Conservation (phyloP, 345 rosid species). For the Citrus mangshanensis region DNA sequence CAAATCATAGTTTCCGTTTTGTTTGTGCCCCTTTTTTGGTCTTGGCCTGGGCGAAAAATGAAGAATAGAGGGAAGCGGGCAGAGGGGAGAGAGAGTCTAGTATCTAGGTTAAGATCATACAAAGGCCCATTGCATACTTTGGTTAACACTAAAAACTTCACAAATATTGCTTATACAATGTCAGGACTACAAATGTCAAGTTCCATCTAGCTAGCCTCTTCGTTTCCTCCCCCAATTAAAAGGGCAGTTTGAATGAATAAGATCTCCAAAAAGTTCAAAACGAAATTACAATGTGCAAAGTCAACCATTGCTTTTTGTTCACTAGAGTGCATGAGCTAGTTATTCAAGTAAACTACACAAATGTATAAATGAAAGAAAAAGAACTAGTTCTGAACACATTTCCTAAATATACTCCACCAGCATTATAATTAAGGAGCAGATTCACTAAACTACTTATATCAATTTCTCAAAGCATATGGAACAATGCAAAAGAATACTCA, state of each 20-base stretch:
- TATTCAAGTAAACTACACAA: not conserved
- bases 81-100: no score
- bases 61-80: no score
- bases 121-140: not conserved
- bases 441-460: not conserved
- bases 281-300: not conserved
- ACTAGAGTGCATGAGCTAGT: not conserved
- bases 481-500: constrained; percentile 34
- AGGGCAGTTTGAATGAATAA: not conserved
- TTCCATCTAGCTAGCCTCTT: not conserved
- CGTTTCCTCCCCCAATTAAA: not conserved
- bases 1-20: not conserved
- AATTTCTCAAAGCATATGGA: not conserved
- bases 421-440: not conserved
- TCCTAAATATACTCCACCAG: not conserved
- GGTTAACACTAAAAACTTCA: not conserved
- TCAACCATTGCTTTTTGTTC: no score
- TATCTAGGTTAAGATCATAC: not conserved
- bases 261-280: not conserved
- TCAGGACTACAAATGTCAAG: not conserved
- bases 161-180: not conserved
- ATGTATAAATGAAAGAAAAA: not conserved
- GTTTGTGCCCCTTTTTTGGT: no score
- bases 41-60: no score
- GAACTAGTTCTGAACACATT: not conserved